Evolutionary conservation across 163 green algal species (phyloP).

Genomic region (Trebouxia gelatinosa): DNA sequence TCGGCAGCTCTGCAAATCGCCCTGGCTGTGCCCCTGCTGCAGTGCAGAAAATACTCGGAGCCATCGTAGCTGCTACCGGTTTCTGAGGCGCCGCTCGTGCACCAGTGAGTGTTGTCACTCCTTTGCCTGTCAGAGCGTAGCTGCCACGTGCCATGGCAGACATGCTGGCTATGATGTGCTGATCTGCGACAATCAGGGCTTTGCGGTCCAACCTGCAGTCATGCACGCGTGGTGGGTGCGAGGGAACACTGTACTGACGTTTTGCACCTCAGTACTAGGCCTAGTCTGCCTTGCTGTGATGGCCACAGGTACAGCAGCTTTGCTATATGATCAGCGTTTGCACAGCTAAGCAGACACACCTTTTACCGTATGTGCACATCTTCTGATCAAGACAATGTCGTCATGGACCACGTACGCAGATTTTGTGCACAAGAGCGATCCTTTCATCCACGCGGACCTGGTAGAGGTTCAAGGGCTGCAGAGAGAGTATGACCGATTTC

Average conservation of each 20-base stretch:
- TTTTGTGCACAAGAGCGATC: constrained; percentile 38
- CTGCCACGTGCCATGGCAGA: no score
- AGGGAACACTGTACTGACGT: constrained; percentile 48
- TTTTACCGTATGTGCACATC: background rate
- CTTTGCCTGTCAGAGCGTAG: no score
- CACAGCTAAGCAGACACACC: background rate
- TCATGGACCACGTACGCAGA: constrained; percentile 18
- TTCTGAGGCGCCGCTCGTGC: no score
- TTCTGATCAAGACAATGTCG: background rate
- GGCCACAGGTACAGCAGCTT: constrained; percentile 34
- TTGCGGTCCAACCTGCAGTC: no score
- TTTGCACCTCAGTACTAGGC: constrained; percentile 43
- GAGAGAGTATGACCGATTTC: constrained; percentile 20
- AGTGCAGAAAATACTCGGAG: no score
- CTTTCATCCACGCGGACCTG: constrained; percentile 26
- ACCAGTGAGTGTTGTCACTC: no score
- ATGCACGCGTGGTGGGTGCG: constrained; percentile 33
- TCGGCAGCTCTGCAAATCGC: no score
- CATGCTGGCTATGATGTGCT: no score
- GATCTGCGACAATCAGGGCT: no score
- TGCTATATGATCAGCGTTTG: background rate
- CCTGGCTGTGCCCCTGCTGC: no score
- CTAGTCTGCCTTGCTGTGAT: constrained; percentile 38
- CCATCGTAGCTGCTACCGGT: no score
- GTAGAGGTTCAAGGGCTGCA: constrained; percentile 33